Evolutionary conservation across 129 eudicot species (phyloP), one percentile per base, ranked within the genome.

Genomic region (Arctium minus): DNA sequence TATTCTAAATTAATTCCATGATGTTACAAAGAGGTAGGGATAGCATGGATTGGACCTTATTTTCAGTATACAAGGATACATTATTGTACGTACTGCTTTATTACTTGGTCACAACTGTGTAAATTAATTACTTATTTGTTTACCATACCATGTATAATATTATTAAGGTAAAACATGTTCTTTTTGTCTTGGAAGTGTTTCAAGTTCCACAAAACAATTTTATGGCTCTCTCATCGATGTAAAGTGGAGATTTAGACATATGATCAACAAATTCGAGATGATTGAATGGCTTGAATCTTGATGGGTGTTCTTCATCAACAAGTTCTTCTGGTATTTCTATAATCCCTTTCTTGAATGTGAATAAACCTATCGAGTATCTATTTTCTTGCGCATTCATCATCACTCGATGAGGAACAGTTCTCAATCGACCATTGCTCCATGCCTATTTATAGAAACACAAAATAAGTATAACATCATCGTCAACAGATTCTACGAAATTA

Each of bases 361-460:
- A 53, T 8, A 77, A 60, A 1, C 71, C 71, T 30, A 56, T 77
- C 9, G 80, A 31, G 35, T 77, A 77, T 17, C 72, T 77, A 31
- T 53, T 50, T 35, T 77, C 60, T 77, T 56, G 62, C 72, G 38
- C 72, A 53, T 39, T 56, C 70, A 77, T 31, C 38, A 12, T 17
- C 67, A 77, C 80, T 11, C 80, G 79, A 15, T 75, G 68, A 46
- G 60, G 79, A 44, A 35, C 79, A 75, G 27, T 62, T 27, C 60
- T 56, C 65, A 60, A 15, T 77, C 71, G 36, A 5, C 80, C 80
- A 33, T 77, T 77, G 80, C 80, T 77, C 80, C 80, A 77, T 9
- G 80, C 80, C 80, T 77, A 9, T 2, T 27, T 56, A 31, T n/a
- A 60, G 1, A 18, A 60, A 60, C 8, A 1, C 2, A 60, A 60